These are phyloP conservation scores for Fraxinus floribunda DNA, from an alignment of 305 asterid species.

Conservation along the genomic window DNA sequence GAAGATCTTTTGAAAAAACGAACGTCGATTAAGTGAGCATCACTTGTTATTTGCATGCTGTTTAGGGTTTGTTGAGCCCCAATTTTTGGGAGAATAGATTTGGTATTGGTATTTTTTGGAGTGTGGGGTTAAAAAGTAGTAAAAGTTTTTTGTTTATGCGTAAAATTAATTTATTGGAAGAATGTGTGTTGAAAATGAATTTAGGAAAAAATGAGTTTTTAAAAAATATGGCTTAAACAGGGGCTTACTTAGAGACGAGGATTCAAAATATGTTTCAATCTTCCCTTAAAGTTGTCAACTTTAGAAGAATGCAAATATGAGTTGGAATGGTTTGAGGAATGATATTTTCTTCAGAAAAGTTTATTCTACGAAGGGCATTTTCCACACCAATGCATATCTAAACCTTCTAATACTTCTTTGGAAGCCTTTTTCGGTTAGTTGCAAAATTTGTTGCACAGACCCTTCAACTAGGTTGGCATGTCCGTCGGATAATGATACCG, in stretches of 20 bases:
- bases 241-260: neutral
- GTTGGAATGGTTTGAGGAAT: neutral
- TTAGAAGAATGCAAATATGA: neutral
- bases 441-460: neutral
- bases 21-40: neutral
- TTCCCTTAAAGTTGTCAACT: neutral
- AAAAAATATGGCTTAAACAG: neutral
- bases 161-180: neutral
- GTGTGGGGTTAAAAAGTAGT: neutral
- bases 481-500: neutral
- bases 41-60: neutral
- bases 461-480: neutral
- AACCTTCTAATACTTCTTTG: neutral
- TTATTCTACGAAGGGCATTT: neutral
- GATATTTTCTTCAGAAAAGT: neutral
- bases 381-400: neutral
- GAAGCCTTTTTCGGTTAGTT: neutral
- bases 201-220: neutral
- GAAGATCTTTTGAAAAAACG: neutral
- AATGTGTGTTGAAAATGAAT: neutral
- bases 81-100: neutral
- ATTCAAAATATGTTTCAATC: neutral
- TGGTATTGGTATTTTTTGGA: neutral
- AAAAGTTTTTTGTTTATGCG: neutral
- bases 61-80: neutral